These are phyloP conservation scores for Salvia splendens DNA, from an alignment of 257 asterid species.

Conservation along the genomic window DNA sequence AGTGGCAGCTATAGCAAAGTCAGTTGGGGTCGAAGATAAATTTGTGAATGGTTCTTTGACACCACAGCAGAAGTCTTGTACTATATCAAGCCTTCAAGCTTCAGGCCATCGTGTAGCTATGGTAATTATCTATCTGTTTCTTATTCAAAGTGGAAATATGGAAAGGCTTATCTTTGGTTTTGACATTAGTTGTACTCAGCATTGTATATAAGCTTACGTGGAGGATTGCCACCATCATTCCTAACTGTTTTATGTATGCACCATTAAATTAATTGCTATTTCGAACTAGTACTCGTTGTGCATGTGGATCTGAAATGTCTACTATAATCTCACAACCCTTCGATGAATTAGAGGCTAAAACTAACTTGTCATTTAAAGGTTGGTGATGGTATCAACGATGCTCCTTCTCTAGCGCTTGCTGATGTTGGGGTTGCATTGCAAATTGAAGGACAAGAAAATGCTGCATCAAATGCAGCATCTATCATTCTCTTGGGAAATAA, in stretches of 20 bases:
- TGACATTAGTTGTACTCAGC: not conserved
- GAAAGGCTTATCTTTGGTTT: not conserved
- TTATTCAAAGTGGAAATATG: not conserved
- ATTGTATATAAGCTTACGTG: not conserved
- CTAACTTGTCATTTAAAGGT: conserved; percentile 55
- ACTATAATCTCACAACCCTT: not conserved
- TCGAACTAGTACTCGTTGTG: not conserved
- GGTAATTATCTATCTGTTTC: conserved; percentile 51
- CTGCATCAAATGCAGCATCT: conserved; percentile 98
- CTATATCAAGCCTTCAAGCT: conserved; percentile 73
- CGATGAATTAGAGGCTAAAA: conserved; percentile 10
- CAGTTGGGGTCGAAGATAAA: conserved; percentile 70
- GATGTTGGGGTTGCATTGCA: conserved; percentile 96
- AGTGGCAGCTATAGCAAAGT: conserved; percentile 91
- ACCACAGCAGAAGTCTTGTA: conserved; percentile 81
- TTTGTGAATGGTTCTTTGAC: conserved; percentile 72
- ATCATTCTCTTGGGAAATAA: conserved; percentile 86
- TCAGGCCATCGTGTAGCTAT: conserved; percentile 86
- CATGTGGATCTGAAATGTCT: not conserved
- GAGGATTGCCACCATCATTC: not conserved
- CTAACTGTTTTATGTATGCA: not conserved
- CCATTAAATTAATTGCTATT: conserved; percentile 3
- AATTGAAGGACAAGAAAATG: conserved; percentile 93
- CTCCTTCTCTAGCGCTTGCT: conserved; percentile 97
- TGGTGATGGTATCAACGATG: conserved; percentile 98